Conservation (phyloP, 2,329 filamentous ascomycete species). For the Ophiostoma triangulosporum region DNA sequence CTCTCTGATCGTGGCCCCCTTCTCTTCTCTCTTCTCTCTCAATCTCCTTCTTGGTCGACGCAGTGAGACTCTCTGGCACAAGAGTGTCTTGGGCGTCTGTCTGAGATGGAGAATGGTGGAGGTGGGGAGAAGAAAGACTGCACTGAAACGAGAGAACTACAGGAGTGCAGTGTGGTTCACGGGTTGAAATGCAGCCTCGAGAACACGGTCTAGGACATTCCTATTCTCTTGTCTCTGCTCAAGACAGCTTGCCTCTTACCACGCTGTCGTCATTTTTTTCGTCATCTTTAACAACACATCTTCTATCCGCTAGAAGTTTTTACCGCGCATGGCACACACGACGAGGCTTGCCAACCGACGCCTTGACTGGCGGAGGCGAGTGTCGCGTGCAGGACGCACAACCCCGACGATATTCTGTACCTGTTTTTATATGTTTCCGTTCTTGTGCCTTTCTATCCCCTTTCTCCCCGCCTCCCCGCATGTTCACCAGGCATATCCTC, state of each 20-base stretch:
- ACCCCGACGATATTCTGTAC: neutral
- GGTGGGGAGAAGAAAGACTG: neutral
- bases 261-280: neutral
- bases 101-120: neutral
- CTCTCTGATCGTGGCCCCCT: neutral
- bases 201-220: too few relatives aligned
- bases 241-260: too few relatives aligned
- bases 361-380: neutral
- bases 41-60: neutral
- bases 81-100: neutral
- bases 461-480: slow-evolving; percentile 1
- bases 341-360: too few relatives aligned
- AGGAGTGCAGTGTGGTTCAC: neutral
- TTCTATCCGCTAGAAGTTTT: neutral
- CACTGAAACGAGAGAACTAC: neutral
- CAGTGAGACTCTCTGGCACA: neutral
- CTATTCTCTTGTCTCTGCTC: neutral
- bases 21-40: neutral
- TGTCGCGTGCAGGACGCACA: neutral
- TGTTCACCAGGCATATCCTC: neutral
- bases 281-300: neutral
- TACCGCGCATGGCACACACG: neutral
- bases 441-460: neutral
- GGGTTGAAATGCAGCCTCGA: too few relatives aligned
- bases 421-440: neutral